Evolutionary conservation across 2,329 filamentous ascomycete genomes (phyloP).

Genomic region (Claviceps lovelessii): DNA sequence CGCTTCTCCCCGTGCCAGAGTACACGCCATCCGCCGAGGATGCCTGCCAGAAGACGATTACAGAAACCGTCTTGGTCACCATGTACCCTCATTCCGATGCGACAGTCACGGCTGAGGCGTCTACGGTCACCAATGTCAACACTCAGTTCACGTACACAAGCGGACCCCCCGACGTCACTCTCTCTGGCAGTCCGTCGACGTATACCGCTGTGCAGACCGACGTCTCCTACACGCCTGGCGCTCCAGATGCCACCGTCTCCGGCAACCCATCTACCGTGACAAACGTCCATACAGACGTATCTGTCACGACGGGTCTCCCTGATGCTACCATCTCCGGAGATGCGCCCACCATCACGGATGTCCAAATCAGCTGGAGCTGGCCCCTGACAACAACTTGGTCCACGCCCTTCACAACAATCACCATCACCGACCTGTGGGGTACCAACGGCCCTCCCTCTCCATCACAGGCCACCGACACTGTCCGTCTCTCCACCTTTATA

Average conservation of each 20-base stretch:
- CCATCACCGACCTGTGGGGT: slow-evolving; percentile 18
- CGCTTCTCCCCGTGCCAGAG: slow-evolving; percentile 10
- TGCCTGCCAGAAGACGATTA: slow-evolving; percentile 4
- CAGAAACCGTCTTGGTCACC: slow-evolving; percentile 5
- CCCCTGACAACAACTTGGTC: slow-evolving; percentile 6
- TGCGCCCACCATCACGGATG: slow-evolving; percentile 18
- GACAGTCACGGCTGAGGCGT: slow-evolving; percentile 13
- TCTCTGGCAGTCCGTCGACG: slow-evolving; percentile 14
- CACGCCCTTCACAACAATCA: slow-evolving; percentile 13
- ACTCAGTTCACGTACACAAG: slow-evolving; percentile 12
- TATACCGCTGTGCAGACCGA: slow-evolving; percentile 11
- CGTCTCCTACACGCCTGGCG: slow-evolving; percentile 11
- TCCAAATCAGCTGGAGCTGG: slow-evolving; percentile 13
- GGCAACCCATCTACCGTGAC: slow-evolving; percentile 18
- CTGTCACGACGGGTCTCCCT: slow-evolving; percentile 16
- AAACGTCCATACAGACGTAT: slow-evolving; percentile 15
- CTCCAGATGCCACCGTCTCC: slow-evolving; percentile 15
- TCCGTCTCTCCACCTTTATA: slow-evolving; percentile 10
- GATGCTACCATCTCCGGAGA: slow-evolving; percentile 20
- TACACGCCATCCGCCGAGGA: slow-evolving; percentile 13
- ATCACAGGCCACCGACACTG: neutral
- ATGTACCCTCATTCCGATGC: slow-evolving; percentile 9
- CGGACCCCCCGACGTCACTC: slow-evolving; percentile 13
- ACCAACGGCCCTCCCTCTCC: slow-evolving; percentile 1
- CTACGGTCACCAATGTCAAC: slow-evolving; percentile 14